Conservation (phyloP, 768 basidiomycete genomes). For the Nevesoporus exiguus region DNA sequence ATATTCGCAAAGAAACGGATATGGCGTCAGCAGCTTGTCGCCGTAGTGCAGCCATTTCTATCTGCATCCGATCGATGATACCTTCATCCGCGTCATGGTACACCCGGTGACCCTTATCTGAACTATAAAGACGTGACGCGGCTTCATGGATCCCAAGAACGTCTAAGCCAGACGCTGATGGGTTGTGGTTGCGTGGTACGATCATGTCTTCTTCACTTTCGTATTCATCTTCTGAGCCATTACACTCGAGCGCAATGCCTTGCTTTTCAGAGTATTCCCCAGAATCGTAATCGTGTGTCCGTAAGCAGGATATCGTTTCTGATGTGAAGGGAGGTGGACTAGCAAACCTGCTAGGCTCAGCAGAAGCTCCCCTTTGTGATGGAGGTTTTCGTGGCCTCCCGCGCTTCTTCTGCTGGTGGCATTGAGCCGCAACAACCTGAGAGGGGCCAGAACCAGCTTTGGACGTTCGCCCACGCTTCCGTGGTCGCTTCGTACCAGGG, state of each 20-base stretch:
- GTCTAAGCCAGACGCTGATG: conserved; percentile 37
- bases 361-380: conserved; percentile 17
- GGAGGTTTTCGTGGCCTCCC: conserved; percentile 38
- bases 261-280: conserved; percentile 39
- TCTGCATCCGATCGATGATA: conserved; percentile 58
- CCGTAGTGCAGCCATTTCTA: conserved; percentile 61
- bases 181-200: conserved; percentile 43
- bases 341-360: conserved; percentile 6
- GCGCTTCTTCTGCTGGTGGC: conserved; percentile 35
- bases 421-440: conserved; percentile 6
- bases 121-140: conserved; percentile 42
- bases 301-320: conserved; percentile 26
- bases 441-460: conserved; percentile 36
- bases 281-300: conserved; percentile 32
- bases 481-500: conserved; percentile 80
- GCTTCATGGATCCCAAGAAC: conserved; percentile 32
- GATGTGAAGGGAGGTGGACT: conserved; percentile 20
- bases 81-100: conserved; percentile 37
- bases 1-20: conserved; percentile 58
- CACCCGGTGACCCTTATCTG: conserved; percentile 27
- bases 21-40: conserved; percentile 68
- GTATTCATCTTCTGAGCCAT: conserved; percentile 49
- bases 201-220: conserved; percentile 69
- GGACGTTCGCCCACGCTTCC: conserved; percentile 68
- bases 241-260: conserved; percentile 38